These are phyloP conservation scores for Physcomitrium patens DNA, from an alignment of 225 moss, liverwort and hornwort genomes.

Conservation along the genomic window DNA sequence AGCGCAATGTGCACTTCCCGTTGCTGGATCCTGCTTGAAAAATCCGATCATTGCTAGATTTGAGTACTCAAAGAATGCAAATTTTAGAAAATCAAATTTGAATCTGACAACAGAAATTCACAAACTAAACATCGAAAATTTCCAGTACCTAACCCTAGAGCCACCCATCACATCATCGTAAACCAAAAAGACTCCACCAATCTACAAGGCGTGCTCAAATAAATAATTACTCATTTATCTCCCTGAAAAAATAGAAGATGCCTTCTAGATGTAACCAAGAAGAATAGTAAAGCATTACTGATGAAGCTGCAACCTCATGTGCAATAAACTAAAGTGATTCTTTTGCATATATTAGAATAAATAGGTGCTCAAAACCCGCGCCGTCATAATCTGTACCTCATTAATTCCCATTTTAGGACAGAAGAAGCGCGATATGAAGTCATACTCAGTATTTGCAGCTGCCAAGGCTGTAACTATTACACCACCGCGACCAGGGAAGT, in stretches of 20 bases:
- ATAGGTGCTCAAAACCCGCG: not conserved
- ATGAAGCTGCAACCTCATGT: conserved; percentile 3
- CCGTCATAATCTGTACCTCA: conserved; percentile 51
- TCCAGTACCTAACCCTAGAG: conserved; percentile 15
- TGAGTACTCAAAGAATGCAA: not conserved
- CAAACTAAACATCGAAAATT: not conserved
- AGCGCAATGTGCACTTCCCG: conserved; percentile 82
- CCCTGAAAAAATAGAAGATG: not conserved
- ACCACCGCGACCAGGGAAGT: conserved; percentile 61
- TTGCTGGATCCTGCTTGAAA: conserved; percentile 69
- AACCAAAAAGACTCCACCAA: conserved; percentile 6
- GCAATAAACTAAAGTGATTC: not conserved
- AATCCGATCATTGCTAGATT: conserved; percentile 16
- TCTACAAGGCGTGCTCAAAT: not conserved
- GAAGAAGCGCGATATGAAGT: conserved; percentile 83
- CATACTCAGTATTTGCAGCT: conserved; percentile 60
- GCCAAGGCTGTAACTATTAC: conserved; percentile 80
- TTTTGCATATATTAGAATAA: not conserved
- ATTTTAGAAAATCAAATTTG: not conserved
- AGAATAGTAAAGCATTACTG: not conserved
- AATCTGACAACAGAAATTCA: not conserved
- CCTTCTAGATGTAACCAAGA: not conserved
- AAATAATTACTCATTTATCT: not conserved
- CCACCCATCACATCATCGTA: not conserved
- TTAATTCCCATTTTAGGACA: conserved; percentile 65